Evolutionary conservation across 345 rosid genomes (phyloP), one percentile per base, ranked within the genome.

Genomic region (Melastoma malabathricum): DNA sequence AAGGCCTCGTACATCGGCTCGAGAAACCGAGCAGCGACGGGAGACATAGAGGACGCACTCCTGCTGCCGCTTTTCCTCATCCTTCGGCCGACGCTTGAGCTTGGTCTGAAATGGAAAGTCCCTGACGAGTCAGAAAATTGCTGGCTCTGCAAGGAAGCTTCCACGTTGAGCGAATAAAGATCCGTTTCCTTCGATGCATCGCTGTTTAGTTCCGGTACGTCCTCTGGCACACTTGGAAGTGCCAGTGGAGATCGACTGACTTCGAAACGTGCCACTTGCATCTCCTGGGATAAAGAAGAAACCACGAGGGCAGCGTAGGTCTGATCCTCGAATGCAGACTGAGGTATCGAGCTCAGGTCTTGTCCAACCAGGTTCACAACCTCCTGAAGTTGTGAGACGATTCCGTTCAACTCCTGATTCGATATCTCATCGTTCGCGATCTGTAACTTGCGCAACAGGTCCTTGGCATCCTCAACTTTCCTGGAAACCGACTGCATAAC

Each of bases 1-100:
- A 89, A 89, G 43, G 82, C 58, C 47, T 74, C 76, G 56, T 89
- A 89, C 17, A 78, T 72, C 45, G 97, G 94, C 63, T 89, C 95
- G 18, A 74, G 64, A 50, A 68, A 63, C 57, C 75, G 76, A 67
- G 78, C 66, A 64, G 65, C 67, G 43, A 66, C 72, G 13, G 75
- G 71, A 63, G 72, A 63, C 64, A 56, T 57, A 45, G 74, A 66
- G 6, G 78, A 72, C 72, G 67, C 63, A 68, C 62, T 58, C 51
- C 75, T 70, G 10, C 47, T 59, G 44, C 6, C 58, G 27, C 59
- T 64, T 7, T 61, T 44, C 51, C 59, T 68, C 64, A 59, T 66
- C 46, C 38, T 6, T 29, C 65, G 81, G 68, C 66, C 66, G 55
- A 68, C 57, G 47, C 69, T 63, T 46, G 68, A 51, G 48, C 41